phyloP scores from a whole-genome alignment of 257 asterid species.

The Nicotiana knightiana region DNA sequence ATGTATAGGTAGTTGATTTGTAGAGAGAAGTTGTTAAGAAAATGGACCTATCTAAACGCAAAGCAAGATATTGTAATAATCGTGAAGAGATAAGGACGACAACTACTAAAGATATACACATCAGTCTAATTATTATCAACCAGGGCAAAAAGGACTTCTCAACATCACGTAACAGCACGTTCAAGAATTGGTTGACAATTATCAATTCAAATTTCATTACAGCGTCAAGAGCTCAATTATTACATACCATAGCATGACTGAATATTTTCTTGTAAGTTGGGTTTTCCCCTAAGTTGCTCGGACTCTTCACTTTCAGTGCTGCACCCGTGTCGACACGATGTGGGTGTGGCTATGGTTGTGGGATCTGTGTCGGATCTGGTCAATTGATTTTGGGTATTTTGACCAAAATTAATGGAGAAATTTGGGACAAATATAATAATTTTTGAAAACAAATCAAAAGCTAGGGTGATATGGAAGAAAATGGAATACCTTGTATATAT shows the following conservation, averaged over 20 bases:
- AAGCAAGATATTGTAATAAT: neutral
- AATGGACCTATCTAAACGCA: neutral
- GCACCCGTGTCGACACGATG: too few species aligned
- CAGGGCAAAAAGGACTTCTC: neutral
- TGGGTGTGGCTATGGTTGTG: too few species aligned
- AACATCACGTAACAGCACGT: neutral
- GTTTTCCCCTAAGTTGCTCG: too few species aligned
- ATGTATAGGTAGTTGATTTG: neutral
- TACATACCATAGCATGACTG: neutral
- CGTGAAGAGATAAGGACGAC: neutral
- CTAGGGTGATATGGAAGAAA: too few species aligned
- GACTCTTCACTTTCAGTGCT: too few species aligned
- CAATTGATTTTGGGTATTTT: too few species aligned
- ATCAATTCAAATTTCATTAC: neutral
- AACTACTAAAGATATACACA: neutral
- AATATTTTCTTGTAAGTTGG: neutral
- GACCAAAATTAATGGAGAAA: too few species aligned
- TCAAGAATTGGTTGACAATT: neutral
- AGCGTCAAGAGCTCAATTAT: neutral
- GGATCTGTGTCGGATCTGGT: too few species aligned
- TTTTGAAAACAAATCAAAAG: too few species aligned
- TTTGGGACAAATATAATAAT: too few species aligned
- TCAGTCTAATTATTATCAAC: neutral
- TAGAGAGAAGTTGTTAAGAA: neutral
- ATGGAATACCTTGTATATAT: too few species aligned